phyloP scores from a whole-genome alignment of 106 monocot species.

The Triglochin maritima region DNA sequence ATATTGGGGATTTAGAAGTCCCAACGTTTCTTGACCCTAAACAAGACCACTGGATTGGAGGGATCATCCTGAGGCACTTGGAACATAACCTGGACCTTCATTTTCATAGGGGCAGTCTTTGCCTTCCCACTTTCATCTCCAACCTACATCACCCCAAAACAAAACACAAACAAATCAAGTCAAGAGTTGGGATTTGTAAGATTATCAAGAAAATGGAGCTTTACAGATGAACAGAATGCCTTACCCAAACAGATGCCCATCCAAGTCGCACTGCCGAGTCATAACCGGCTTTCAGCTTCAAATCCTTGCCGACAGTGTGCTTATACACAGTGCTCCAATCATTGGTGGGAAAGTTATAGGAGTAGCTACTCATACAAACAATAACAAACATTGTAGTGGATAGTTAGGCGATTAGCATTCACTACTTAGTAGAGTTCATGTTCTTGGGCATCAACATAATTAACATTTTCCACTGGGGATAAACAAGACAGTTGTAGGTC shows the following conservation, averaged over 20 bases:
- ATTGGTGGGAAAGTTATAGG: slow-evolving; percentile 59
- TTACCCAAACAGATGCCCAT: slow-evolving; percentile 96
- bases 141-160: slow-evolving; percentile 28
- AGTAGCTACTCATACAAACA: slow-evolving; percentile 40
- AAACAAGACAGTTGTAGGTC: no score
- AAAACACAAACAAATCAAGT: neutral
- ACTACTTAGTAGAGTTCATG: no score
- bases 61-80: slow-evolving; percentile 75
- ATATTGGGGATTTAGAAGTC: slow-evolving; percentile 35
- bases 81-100: slow-evolving; percentile 77
- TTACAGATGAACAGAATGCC: neutral
- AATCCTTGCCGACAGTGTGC: slow-evolving; percentile 44
- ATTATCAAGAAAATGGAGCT: no score
- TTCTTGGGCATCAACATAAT: no score
- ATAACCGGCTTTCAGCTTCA: slow-evolving; percentile 95
- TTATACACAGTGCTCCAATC: slow-evolving; percentile 88
- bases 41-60: slow-evolving; percentile 38
- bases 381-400: no score
- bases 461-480: no score
- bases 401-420: no score
- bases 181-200: no score
- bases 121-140: slow-evolving; percentile 66
- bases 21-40: slow-evolving; percentile 93
- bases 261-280: slow-evolving; percentile 72
- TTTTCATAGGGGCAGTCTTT: slow-evolving; percentile 72